Base-by-base conservation (phyloP, 2,329 filamentous ascomycete species). In the Clarireedia sp. region DNA sequence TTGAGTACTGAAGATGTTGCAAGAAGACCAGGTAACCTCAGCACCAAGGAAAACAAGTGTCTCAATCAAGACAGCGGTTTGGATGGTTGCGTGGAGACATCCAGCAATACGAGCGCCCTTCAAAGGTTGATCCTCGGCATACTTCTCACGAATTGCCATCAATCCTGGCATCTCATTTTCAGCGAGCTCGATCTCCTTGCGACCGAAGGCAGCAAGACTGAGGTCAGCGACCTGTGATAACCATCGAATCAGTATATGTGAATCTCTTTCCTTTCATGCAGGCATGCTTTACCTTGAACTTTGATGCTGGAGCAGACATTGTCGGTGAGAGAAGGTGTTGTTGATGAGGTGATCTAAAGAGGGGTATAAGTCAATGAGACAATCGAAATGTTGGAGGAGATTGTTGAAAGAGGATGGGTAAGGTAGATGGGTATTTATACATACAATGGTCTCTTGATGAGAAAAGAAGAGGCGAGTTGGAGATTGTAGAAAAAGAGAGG, bases 1-100 rank as follows among this genome's bases (percentile, higher is more conserved):
- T 78, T 96, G 78, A 68, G 92, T 97, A 74, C 88, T 94, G 87
- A 96, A 99, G 77, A 99, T 97, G 85, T 99, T 97, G 87, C 94
- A 99, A 68, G 88, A 94, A 60, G 92, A 88, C 94, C 94, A 97
- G 72, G 94, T 99, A 69, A 97, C 88, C 83, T 97, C 94, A 69
- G 94, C 94, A 78, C 94, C 94, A 69, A 99, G 90, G 66, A 86
- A 80, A 70, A 82, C 88, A 72, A 99, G 86, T 65, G 94, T 99
- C 86, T 99, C 94, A 76, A 99, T 99, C 70, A 99, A 86, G 71
- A 99, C 94, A 68, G 94, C 94, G 64, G 94, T 99, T 82, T 99
- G 94, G 78, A 99, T 97, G 74, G 94, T 97, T 92, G 66, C 66
- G 56, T 66, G 65, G 14, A 66, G 40, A 36, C 8, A 50, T 7